phyloP scores from a whole-genome alignment of 164 flowering plant genomes.

The Dillenia suffruticosa region DNA sequence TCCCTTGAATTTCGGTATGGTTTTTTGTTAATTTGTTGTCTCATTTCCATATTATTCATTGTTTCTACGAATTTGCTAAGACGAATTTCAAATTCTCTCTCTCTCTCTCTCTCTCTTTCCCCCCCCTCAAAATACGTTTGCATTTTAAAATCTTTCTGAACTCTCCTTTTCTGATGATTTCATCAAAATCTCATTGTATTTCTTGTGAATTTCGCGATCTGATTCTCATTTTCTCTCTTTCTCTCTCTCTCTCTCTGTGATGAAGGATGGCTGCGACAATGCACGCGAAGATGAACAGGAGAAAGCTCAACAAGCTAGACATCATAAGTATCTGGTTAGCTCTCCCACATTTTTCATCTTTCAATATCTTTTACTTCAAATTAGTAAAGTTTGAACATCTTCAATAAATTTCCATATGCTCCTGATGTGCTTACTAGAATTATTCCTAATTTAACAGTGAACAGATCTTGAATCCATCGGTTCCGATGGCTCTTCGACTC shows the following conservation, averaged over 20 bases:
- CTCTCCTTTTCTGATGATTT: neutral
- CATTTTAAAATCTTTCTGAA: neutral
- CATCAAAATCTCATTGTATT: too few species aligned
- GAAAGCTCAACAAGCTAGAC: conserved; percentile 65
- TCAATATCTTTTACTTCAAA: neutral
- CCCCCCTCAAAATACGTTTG: too few species aligned
- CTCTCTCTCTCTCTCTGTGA: neutral
- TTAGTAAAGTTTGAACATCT: too few species aligned
- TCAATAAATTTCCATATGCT: too few species aligned
- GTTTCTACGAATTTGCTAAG: too few species aligned
- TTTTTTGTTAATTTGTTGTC: neutral
- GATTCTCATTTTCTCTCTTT: neutral
- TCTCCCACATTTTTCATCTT: neutral
- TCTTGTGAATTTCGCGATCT: neutral
- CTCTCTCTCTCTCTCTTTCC: too few species aligned
- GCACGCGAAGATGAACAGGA: conserved; percentile 78
- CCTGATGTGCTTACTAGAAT: too few species aligned
- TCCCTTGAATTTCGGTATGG: too few species aligned
- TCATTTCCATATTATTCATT: neutral
- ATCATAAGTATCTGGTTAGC: conserved; percentile 71
- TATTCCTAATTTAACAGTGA: conserved; percentile 42
- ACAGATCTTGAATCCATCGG: conserved; percentile 82
- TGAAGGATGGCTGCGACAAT: conserved; percentile 92
- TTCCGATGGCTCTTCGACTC: conserved; percentile 93
- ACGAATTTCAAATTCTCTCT: too few species aligned